phyloP scores from a whole-genome alignment of 2,329 filamentous ascomycete genomes.

The Xylaria polymorpha region DNA sequence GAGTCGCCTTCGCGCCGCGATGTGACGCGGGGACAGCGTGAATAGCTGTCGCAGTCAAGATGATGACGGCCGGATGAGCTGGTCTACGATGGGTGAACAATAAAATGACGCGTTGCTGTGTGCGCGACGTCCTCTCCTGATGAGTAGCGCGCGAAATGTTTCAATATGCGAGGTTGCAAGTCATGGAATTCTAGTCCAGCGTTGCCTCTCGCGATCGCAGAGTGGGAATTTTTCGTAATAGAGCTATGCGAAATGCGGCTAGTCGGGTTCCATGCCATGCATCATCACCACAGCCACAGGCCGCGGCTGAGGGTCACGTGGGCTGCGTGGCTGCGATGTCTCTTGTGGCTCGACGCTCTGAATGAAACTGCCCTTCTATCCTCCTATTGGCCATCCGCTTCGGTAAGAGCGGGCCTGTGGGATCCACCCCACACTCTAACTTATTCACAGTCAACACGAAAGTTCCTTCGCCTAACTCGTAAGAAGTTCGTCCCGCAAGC shows the following conservation, averaged over 20 bases:
- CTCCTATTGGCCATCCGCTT: constrained; percentile 39
- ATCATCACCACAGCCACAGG: constrained; percentile 10
- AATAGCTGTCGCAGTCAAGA: constrained; percentile 41
- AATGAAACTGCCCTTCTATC: constrained; percentile 4
- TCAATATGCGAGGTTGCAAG: constrained; percentile 31
- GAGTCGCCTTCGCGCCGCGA: constrained; percentile 51
- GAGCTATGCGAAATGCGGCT: constrained; percentile 28
- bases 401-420: constrained; percentile 43
- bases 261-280: neutral
- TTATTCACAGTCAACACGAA: constrained; percentile 47
- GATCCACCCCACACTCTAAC: constrained; percentile 46
- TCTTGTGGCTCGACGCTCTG: constrained; percentile 23
- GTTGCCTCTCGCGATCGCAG: constrained; percentile 38
- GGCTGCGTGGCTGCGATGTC: neutral
- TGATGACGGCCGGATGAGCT: constrained; percentile 13
- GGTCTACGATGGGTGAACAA: neutral
- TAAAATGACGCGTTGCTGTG: constrained; percentile 32
- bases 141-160: constrained; percentile 41
- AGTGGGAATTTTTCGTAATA: constrained; percentile 45
- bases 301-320: constrained; percentile 19
- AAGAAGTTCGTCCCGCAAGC: constrained; percentile 48
- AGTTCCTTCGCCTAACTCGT: constrained; percentile 45
- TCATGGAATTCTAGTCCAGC: constrained; percentile 32
- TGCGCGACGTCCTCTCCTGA: constrained; percentile 38
- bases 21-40: constrained; percentile 46